A percentile compares a stretch with the other conserved stretches of the same genome.
Evolutionary conservation across 176 grass and related monocot genomes (phyloP).

Genomic region (Secale cereale): DNA sequence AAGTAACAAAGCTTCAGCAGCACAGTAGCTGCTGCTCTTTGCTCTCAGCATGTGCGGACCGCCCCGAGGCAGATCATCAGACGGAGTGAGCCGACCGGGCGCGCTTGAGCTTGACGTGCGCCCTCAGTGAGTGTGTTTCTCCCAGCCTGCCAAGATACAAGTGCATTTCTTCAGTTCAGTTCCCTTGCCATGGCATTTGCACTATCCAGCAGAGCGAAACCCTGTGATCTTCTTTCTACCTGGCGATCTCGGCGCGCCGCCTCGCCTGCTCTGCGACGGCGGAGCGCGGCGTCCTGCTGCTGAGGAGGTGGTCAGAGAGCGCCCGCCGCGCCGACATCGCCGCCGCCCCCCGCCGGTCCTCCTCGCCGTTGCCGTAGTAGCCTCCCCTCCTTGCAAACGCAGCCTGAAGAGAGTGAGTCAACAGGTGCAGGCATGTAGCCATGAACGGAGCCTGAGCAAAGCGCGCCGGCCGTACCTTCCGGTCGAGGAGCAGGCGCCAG

Average conservation of each 20-base stretch:
- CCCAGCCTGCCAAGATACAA: conserved; percentile 37
- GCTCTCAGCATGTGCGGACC: too few species aligned
- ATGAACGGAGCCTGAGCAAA: not conserved
- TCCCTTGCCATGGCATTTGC: not conserved
- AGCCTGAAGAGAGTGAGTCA: conserved; percentile 27
- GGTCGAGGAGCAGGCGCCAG: conserved; percentile 65
- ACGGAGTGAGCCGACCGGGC: conserved; percentile 43
- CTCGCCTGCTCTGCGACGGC: conserved; percentile 54
- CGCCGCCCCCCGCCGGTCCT: conserved; percentile 42
- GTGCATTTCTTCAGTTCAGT: too few species aligned
- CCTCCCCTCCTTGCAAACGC: conserved; percentile 66
- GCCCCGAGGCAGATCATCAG: conserved; percentile 41
- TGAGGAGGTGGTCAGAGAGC: conserved; percentile 38
- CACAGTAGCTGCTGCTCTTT: not conserved
- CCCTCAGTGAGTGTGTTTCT: conserved; percentile 34
- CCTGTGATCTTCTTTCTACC: conserved; percentile 24
- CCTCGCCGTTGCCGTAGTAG: conserved; percentile 66
- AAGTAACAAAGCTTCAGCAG: not conserved
- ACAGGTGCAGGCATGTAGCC: not conserved
- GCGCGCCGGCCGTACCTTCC: conserved; percentile 34
- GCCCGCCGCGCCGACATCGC: conserved; percentile 23
- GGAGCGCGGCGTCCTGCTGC: conserved; percentile 35
- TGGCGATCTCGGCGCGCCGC: conserved; percentile 73
- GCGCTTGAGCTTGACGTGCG: conserved; percentile 57
- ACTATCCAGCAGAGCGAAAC: not conserved